Evolutionary conservation across 768 basidiomycete genomes (phyloP).

Genomic region (Boletus bicolor): DNA sequence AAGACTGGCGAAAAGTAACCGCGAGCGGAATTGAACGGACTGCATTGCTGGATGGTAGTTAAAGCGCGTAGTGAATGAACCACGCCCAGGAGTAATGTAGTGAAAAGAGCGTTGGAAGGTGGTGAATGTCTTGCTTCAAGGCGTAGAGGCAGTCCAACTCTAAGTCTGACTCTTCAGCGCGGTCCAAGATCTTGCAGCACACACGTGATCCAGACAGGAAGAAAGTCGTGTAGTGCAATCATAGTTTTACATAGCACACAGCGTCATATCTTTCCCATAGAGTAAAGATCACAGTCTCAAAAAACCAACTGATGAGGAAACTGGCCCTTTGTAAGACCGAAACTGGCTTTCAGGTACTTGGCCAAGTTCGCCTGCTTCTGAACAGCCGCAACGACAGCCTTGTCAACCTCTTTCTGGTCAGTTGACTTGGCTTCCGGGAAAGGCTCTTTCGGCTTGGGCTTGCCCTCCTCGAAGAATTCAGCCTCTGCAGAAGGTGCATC

Average conservation of each 20-base stretch:
- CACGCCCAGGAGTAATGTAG: background rate
- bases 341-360: conserved; percentile 91
- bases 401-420: conserved; percentile 89
- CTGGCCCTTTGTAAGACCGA: conserved; percentile 95
- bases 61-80: conserved; percentile 1
- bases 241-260: conserved; percentile 23
- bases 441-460: conserved; percentile 84
- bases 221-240: conserved; percentile 20
- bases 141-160: too few relatives aligned
- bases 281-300: conserved; percentile 40
- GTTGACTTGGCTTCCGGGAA: conserved; percentile 83
- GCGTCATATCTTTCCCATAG: conserved; percentile 16
- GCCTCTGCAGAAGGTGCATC: conserved; percentile 81
- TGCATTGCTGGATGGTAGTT: conserved; percentile 7
- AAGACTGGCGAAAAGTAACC: conserved; percentile 14
- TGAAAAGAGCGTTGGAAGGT: conserved; percentile 1
- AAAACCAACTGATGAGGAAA: conserved; percentile 93
- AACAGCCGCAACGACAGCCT: conserved; percentile 73
- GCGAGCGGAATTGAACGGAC: background rate
- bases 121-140: background rate
- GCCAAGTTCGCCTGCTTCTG: conserved; percentile 88
- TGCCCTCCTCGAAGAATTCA: conserved; percentile 95
- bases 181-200: background rate
- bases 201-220: conserved; percentile 17
- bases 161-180: too few relatives aligned